phyloP scores from a whole-genome alignment of 1,139 yeast genomes.

The Diutina sp. region DNA sequence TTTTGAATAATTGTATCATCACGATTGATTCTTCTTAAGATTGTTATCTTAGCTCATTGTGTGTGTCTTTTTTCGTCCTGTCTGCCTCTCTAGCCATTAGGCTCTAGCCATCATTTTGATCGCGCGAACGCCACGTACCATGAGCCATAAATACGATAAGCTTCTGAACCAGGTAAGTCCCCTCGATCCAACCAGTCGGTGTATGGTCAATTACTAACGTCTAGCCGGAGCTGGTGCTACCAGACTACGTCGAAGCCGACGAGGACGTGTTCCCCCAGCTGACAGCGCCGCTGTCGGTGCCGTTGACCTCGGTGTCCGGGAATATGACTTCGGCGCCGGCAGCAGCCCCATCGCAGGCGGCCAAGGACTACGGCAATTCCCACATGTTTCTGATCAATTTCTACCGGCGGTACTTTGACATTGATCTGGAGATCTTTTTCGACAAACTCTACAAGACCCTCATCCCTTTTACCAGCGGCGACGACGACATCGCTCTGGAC shows the following conservation, averaged over 20 bases:
- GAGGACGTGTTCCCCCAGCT: not conserved
- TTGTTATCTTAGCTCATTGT: no score
- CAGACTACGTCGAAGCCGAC: conserved; percentile 1
- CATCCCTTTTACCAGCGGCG: conserved; percentile 26
- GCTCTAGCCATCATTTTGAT: not conserved
- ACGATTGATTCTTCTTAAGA: no score
- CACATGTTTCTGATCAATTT: conserved; percentile 43
- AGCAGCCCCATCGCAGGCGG: not conserved
- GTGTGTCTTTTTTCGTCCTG: no score
- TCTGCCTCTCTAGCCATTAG: no score
- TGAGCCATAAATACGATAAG: not conserved
- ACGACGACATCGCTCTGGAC: conserved; percentile 18
- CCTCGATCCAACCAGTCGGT: not conserved
- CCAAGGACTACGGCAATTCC: not conserved
- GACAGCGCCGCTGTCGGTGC: not conserved
- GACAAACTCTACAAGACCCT: conserved; percentile 27
- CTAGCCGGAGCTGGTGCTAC: not conserved
- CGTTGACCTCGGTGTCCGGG: not conserved
- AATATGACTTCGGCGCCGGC: not conserved
- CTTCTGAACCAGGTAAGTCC: not conserved
- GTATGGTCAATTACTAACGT: not conserved
- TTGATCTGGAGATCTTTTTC: conserved; percentile 49
- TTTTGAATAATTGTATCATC: no score
- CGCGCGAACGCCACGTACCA: not conserved
- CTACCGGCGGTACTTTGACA: conserved; percentile 49